These are phyloP conservation scores for Flaveria linearis DNA, from an alignment of 129 eudicot species.

Conservation along the genomic window DNA sequence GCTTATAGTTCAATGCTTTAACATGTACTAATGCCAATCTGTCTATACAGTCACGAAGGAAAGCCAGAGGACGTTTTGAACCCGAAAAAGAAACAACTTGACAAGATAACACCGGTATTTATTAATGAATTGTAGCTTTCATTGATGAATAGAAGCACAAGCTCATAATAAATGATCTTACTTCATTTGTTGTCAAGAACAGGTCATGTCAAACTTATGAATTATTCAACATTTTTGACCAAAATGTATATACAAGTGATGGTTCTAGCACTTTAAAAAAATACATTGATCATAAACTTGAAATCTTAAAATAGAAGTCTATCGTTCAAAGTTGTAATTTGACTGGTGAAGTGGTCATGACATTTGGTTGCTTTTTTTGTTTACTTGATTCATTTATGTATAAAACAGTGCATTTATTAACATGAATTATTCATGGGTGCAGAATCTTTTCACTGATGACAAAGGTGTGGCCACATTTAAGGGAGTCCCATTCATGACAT, in stretches of 20 bases:
- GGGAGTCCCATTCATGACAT: constrained; percentile 88
- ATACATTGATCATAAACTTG: neutral
- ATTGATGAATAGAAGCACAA: neutral
- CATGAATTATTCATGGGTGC: constrained; percentile 38
- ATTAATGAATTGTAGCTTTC: constrained; percentile 1
- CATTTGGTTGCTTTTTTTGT: neutral
- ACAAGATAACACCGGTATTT: constrained; percentile 84
- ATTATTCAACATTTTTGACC: neutral
- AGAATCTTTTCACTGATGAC: constrained; percentile 87
- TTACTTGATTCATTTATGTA: neutral
- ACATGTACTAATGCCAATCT: constrained; percentile 12
- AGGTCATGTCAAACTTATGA: neutral
- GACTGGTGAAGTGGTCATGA: constrained; percentile 14
- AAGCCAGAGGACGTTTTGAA: constrained; percentile 95
- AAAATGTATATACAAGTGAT: neutral
- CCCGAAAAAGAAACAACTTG: constrained; percentile 97
- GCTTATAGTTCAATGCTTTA: neutral
- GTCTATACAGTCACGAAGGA: constrained; percentile 73
- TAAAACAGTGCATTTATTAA: constrained; percentile 24
- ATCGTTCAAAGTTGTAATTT: neutral
- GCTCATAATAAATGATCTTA: neutral
- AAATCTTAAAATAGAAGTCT: neutral
- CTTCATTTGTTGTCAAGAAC: constrained; percentile 2
- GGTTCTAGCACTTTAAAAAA: neutral
- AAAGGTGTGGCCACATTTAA: constrained; percentile 88